These are phyloP conservation scores for Coemansia sp. DNA, from an alignment of 192 early-diverging fungal species.

Conservation along the genomic window DNA sequence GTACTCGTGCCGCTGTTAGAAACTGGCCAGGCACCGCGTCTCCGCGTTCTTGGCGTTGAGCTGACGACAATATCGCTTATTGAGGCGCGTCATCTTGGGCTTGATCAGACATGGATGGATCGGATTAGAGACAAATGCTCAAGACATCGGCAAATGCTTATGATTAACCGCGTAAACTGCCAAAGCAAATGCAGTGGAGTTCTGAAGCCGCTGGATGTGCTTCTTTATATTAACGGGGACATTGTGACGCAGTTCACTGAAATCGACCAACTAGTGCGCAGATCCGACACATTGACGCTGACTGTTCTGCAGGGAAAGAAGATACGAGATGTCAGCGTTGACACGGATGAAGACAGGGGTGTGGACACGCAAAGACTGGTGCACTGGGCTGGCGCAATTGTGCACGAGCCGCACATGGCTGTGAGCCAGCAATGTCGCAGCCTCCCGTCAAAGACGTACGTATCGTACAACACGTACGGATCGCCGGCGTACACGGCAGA, in stretches of 20 bases:
- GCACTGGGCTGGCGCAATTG: slow-evolving; percentile 79
- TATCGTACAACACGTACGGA: slow-evolving; percentile 60
- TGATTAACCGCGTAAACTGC: slow-evolving; percentile 26
- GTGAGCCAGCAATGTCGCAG: slow-evolving; percentile 65
- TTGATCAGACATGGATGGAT: slow-evolving; percentile 60
- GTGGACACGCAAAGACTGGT: slow-evolving; percentile 56
- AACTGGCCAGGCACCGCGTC: slow-evolving; percentile 51
- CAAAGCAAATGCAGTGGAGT: slow-evolving; percentile 29
- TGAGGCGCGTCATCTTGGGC: slow-evolving; percentile 60
- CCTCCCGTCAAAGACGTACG: slow-evolving; percentile 63
- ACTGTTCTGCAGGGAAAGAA: slow-evolving; percentile 62
- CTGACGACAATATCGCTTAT: slow-evolving; percentile 63
- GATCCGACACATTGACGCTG: slow-evolving; percentile 49
- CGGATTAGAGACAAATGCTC: slow-evolving; percentile 53
- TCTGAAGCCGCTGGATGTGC: slow-evolving; percentile 63
- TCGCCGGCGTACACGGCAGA: slow-evolving; percentile 65
- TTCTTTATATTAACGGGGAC: slow-evolving; percentile 61
- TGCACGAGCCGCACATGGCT: slow-evolving; percentile 69
- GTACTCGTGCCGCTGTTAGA: slow-evolving; percentile 26
- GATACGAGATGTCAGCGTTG: slow-evolving; percentile 28
- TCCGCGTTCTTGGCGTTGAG: slow-evolving; percentile 64
- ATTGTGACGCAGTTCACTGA: slow-evolving; percentile 61
- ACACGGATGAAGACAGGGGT: slow-evolving; percentile 4
- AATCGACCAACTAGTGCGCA: slow-evolving; percentile 54
- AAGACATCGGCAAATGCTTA: slow-evolving; percentile 53